A percentile compares a stretch with the other conserved stretches of the same genome.
Conservation (phyloP, 2,329 filamentous ascomycete species). For the Cercospora sp. region DNA sequence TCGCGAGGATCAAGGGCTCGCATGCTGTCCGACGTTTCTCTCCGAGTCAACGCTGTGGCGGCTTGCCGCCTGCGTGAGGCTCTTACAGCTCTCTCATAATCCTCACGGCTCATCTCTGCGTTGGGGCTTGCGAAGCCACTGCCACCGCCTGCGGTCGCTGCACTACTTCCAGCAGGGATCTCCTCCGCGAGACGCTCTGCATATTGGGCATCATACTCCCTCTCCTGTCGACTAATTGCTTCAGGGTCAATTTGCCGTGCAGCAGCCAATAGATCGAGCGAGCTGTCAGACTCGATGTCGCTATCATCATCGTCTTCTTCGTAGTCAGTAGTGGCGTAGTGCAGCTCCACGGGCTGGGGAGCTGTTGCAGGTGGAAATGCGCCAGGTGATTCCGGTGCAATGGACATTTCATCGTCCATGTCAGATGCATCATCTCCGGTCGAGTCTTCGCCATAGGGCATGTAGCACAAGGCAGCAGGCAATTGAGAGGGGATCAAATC, state of each 20-base stretch:
- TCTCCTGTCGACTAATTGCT: constrained; percentile 44
- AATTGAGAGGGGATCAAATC: constrained; percentile 53
- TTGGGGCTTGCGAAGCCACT: constrained; percentile 50
- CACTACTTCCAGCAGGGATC: constrained; percentile 52
- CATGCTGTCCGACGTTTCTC: constrained; percentile 29
- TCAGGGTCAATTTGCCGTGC: constrained; percentile 48
- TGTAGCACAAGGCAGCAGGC: constrained; percentile 47
- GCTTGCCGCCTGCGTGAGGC: constrained; percentile 16
- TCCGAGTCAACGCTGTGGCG: constrained; percentile 18
- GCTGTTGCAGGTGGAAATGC: constrained; percentile 34
- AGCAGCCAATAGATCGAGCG: constrained; percentile 49
- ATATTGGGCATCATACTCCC: constrained; percentile 51
- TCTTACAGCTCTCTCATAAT: constrained; percentile 27
- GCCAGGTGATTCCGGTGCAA: constrained; percentile 26
- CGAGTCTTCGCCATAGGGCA: constrained; percentile 43
- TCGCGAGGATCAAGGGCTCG: constrained; percentile 24
- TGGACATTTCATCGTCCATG: constrained; percentile 36
- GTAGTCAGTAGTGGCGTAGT: constrained; percentile 32
- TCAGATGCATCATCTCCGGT: constrained; percentile 43
- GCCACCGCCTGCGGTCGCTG: constrained; percentile 51
- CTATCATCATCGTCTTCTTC: constrained; percentile 38
- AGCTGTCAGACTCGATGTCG: constrained; percentile 43
- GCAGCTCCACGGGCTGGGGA: constrained; percentile 38
- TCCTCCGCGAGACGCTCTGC: constrained; percentile 52
- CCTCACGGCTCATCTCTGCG: constrained; percentile 24